Evolutionary conservation across 345 rosid genomes (phyloP).

Genomic region (Acer saccharum): DNA sequence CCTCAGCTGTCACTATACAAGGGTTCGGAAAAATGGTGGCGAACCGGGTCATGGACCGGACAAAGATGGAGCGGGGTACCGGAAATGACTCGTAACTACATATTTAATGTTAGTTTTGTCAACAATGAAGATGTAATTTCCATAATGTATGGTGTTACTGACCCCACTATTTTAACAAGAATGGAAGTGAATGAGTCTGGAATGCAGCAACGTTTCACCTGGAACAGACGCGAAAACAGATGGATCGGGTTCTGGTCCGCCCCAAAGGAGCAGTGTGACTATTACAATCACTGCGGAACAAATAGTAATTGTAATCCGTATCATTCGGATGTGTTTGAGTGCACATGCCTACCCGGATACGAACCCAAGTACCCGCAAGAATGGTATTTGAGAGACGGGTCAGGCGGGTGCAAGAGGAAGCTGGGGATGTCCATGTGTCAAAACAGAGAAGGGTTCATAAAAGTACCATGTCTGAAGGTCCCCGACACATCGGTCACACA

Average conservation of each 20-base stretch:
- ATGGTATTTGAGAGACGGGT: constrained; percentile 57
- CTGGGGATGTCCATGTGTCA: constrained; percentile 20
- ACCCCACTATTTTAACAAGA: constrained; percentile 41
- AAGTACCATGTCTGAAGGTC: constrained; percentile 42
- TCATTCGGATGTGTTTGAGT: constrained; percentile 33
- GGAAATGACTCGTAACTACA: constrained; percentile 46
- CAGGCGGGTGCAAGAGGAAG: constrained; percentile 53
- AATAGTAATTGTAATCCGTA: constrained; percentile 46
- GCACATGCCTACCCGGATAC: constrained; percentile 67
- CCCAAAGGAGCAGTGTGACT: constrained; percentile 71
- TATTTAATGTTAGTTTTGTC: constrained; percentile 35
- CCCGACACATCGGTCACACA: constrained; percentile 47
- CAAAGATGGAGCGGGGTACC: constrained; percentile 73
- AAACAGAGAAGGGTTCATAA: constrained; percentile 57
- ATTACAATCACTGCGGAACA: constrained; percentile 55
- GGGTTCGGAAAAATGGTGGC: constrained; percentile 35
- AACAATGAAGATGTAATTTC: constrained; percentile 36
- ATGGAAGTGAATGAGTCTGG: constrained; percentile 61
- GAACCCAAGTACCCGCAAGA: constrained; percentile 47
- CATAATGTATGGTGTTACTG: constrained; percentile 29
- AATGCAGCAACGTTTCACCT: constrained; percentile 38
- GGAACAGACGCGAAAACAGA: constrained; percentile 34
- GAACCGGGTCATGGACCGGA: constrained; percentile 68
- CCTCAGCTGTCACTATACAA: constrained; percentile 51
- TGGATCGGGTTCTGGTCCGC: constrained; percentile 52